Base-by-base conservation (phyloP, 768 basidiomycete genomes). In the Boletus rex-veris region DNA sequence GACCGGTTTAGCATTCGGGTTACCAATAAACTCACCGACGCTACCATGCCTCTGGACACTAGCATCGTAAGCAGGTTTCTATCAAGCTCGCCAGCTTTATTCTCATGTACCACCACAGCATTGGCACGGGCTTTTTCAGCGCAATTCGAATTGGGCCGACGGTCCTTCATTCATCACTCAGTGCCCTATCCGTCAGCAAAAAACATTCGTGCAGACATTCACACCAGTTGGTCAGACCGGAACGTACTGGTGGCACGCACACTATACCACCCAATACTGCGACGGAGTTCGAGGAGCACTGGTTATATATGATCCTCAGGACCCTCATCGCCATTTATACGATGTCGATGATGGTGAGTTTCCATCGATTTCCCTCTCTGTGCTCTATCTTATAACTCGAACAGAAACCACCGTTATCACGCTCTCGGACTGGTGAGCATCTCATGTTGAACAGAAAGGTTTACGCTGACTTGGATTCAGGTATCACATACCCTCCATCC, bases 211-310 rank as follows among this genome's bases (percentile, higher is more conserved):
- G 31, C 72, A 76, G 45, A 61, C 68, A 15, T 77, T 78, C 56
- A 57, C 57, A 4, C 52, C 51, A n/a, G 39, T 53, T 0, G 57
- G 60, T 28, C 73, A 76, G 52, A 65, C 69, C 0, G 77, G 77
- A 8, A 78, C 75, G 0, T 77, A 71, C 49, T 78, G 77, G 77
- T 77, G 76, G 51, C 75, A 77, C 55, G 71, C 72, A 15, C 75
- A 77, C 47, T 57, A 63, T 77, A 73, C 54, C 61, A 53, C 72
- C 68, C 72, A 76, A 58, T 58, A 55, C 33, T 75, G 75, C 41
- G 74, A 76, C 35, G 75, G 75, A 5, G 55, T 76, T 35, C 66
- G 74, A n/a, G 76, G 76, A 7, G 60, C 60, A 36, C 47, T 10
- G 1, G 42, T 50, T 15, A 44, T 50, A 21, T 50, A 50, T 14